Conservation (phyloP, 306 rosid species). For the Begonia fuchsioides region DNA sequence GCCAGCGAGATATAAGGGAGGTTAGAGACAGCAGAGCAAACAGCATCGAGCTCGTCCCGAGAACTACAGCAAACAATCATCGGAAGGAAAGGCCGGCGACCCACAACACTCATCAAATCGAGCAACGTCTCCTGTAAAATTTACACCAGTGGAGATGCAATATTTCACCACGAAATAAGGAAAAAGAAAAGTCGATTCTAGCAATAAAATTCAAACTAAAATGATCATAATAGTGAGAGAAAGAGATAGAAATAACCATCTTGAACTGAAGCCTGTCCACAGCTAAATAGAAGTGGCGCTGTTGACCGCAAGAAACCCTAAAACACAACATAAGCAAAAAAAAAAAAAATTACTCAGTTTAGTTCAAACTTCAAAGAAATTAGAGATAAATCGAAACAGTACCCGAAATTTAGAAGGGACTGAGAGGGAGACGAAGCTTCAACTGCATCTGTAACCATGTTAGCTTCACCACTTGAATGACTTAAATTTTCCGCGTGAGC, state of each 20-base stretch:
- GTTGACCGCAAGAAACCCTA: slow-evolving; percentile 24
- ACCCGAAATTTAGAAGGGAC: slow-evolving; percentile 23
- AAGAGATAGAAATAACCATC: slow-evolving; percentile 25
- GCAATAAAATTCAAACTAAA: no score
- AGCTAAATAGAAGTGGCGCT: slow-evolving; percentile 76
- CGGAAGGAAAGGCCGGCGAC: slow-evolving; percentile 53
- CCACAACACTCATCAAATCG: slow-evolving; percentile 59
- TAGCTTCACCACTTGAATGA: neutral
- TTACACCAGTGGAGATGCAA: neutral
- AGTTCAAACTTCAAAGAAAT: neutral
- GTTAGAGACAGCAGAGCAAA: slow-evolving; percentile 42
- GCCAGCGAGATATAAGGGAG: slow-evolving; percentile 56
- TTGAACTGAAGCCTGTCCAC: slow-evolving; percentile 74
- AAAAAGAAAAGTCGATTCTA: no score
- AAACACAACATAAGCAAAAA: neutral
- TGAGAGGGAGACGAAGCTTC: slow-evolving; percentile 30
- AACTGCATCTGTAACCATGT: slow-evolving; percentile 30
- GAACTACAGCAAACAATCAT: slow-evolving; percentile 68
- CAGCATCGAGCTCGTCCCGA: slow-evolving; percentile 75
- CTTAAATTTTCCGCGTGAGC: neutral
- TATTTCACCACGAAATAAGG: neutral
- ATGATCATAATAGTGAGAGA: no score
- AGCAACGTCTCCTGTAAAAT: slow-evolving; percentile 51
- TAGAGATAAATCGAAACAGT: neutral
- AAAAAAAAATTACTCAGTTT: neutral